Base-by-base conservation (phyloP, 305 asterid species). In the Ruellia speciosa region DNA sequence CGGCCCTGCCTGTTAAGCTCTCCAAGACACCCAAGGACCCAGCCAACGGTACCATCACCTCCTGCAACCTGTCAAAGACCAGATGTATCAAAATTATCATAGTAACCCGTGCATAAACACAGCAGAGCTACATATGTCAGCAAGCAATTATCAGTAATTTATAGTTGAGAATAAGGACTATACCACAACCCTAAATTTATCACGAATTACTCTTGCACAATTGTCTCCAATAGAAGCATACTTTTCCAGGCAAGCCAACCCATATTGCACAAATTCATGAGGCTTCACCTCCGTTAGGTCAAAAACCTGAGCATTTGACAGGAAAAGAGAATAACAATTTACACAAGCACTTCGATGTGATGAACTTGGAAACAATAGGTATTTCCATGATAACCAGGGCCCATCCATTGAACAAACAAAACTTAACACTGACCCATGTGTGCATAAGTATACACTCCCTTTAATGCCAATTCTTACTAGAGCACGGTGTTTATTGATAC, bases 31-130 rank as follows among this genome's bases (percentile, higher is more conserved):
- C 97, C 96, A 18, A 90, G 90, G 67, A 87, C 85, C 98, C 98
- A 90, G 14, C 98, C 97, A 50, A 89, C 95, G 16, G 95, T 86
- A 65, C 97, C 95, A 79, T 89, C 95, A 73, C 98, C 98, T 56
- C 98, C 98, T 52, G 98, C 98, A 47, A 84, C 96, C 97, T 90
- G 77, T 60, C 72, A 78, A 76, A 20, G 3, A 20, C 54, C 58
- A 63, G 59, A 34, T 14, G 3, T 13, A 39, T 37, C 16, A 56
- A 37, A 62, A 33, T 33, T 56, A 20, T 53, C 49, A 34, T 35
- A 28, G 68, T 49, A 16, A 19, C 45, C 50, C 34, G 12, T 45
- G 24, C 51, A 50, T 43, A 65, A 63, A 56, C 46, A 62, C 16
- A 58, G 12, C 55, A n/a, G 56, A 33, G 52, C 10, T 28, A 14